A percentile compares a stretch with the other conserved stretches of the same genome.
phyloP scores from a whole-genome alignment of 257 asterid genomes.

The Petunia secreta region DNA sequence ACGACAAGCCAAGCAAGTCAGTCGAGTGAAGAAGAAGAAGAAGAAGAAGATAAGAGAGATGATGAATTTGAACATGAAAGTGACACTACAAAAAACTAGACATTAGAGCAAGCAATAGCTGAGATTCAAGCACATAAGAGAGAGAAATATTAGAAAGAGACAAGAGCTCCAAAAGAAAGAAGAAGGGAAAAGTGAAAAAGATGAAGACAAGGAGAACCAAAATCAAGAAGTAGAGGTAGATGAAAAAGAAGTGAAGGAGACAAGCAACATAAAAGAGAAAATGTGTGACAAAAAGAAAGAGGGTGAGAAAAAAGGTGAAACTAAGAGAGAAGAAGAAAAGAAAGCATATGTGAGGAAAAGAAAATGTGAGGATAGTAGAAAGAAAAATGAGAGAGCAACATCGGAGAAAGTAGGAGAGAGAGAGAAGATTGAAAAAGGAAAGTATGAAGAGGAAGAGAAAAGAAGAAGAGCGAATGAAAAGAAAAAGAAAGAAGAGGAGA shows the following conservation, averaged over 20 bases:
- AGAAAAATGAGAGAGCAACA: background rate
- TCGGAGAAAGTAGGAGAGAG: no score
- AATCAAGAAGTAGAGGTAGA: background rate
- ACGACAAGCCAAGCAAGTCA: background rate
- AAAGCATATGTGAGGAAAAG: background rate
- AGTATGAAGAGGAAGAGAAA: no score
- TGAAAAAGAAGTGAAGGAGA: background rate
- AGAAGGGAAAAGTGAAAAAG: background rate
- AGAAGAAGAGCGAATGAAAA: no score
- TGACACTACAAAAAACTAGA: no score
- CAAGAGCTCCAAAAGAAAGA: background rate
- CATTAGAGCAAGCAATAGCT: background rate
- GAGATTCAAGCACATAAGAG: background rate
- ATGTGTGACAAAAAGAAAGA: background rate
- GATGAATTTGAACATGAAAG: no score
- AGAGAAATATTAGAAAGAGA: no score
- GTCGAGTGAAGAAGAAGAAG: background rate
- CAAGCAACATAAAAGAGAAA: background rate
- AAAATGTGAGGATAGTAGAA: background rate
- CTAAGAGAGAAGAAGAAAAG: background rate
- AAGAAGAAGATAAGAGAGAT: no score
- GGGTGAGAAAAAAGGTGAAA: background rate
- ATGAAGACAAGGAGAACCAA: background rate
- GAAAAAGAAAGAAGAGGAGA: no score
- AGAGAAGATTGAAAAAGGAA: no score